Evolutionary conservation across 1,284 basidiomycete species (phyloP).

Genomic region (Tylopilus orsonianus): DNA sequence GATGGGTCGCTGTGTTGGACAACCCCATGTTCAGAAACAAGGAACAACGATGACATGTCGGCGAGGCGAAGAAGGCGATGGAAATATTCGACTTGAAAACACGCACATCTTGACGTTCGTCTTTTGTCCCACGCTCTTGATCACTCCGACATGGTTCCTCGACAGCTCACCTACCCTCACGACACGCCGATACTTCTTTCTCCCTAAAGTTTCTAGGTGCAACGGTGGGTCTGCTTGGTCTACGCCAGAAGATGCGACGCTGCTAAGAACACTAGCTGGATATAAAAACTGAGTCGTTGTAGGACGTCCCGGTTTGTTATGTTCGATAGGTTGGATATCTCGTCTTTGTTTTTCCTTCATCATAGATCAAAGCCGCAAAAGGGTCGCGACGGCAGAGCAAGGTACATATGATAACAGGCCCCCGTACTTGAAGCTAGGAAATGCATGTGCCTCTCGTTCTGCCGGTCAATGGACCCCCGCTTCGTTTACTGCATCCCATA

Average conservation of each 20-base stretch:
- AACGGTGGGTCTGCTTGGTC: slow-evolving; percentile 2
- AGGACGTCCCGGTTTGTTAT: slow-evolving; percentile 70
- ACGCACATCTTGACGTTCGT: slow-evolving; percentile 73
- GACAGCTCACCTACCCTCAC: slow-evolving; percentile 50
- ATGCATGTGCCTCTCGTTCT: too few relatives aligned
- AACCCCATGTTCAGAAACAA: too few relatives aligned
- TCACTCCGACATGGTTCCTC: slow-evolving; percentile 59
- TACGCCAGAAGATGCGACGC: slow-evolving; percentile 29
- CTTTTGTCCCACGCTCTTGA: slow-evolving; percentile 70
- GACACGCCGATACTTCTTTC: slow-evolving; percentile 27
- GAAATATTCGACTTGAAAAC: background rate
- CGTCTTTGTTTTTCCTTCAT: slow-evolving; percentile 62
- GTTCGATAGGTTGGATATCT: slow-evolving; percentile 52
- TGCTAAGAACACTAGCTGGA: slow-evolving; percentile 71
- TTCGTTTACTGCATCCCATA: too few relatives aligned
- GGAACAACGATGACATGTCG: background rate
- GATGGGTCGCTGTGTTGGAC: slow-evolving; percentile 71
- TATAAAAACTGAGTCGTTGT: slow-evolving; percentile 83
- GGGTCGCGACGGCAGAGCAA: too few relatives aligned
- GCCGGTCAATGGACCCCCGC: too few relatives aligned
- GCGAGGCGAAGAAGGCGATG: background rate
- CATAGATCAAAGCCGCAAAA: too few relatives aligned
- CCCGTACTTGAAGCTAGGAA: too few relatives aligned
- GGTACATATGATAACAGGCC: too few relatives aligned
- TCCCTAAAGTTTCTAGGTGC: slow-evolving; percentile 28